Base-by-base conservation (phyloP, 1,139 yeast genomes). In the Casaregolazyma lundiana region DNA sequence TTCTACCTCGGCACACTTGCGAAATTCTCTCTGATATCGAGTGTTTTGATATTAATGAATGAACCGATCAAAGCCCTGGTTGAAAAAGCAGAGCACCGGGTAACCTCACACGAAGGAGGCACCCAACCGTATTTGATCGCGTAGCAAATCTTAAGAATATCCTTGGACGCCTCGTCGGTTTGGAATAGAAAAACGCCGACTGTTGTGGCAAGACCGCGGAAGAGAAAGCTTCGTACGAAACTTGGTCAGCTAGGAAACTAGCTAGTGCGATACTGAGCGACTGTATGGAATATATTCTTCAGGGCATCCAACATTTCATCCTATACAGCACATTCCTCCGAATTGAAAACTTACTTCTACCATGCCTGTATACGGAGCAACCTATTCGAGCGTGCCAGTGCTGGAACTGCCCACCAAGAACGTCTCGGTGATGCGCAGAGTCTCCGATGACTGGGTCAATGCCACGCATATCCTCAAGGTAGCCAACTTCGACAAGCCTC, bases 381-480 rank as follows among this genome's bases (percentile, higher is more conserved):
- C 67, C 41, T 68, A 68, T 50, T 64, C 71, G 30, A 66, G 65
- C 20, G 68, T 89, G 16, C 92, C 92, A 47, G 97, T 90, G 37
- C 86, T 84, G 62, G 98, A 92, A 70, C 82, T 86, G 58, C 73
- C 81, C 34, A 81, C 84, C 58, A 80, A 84, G 47, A 84, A 85
- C 45, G 85, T 89, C 22, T 90, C 97, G 7, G 88, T 92, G 19
- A 92, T 92, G 98, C 80, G 97, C 64, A 73, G 97, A 51, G 82
- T 87, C 55, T 73, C 76, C 38, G 97, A 92, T 64, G 89, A 88
- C 50, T 89, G 97, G 95, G 95, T 90, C 46, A 92, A 92, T 68
- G 97, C 97, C n/a, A 92, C 98, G 1, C 97, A 90, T 63, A 83
- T 90, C 22, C 72, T 90, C 50, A 88, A 87, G 63, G 81, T 89